A percentile compares a stretch with the other conserved stretches of the same genome.
phyloP scores from a whole-genome alignment of 75 land plant species.

The Selaginella tamariscina region DNA sequence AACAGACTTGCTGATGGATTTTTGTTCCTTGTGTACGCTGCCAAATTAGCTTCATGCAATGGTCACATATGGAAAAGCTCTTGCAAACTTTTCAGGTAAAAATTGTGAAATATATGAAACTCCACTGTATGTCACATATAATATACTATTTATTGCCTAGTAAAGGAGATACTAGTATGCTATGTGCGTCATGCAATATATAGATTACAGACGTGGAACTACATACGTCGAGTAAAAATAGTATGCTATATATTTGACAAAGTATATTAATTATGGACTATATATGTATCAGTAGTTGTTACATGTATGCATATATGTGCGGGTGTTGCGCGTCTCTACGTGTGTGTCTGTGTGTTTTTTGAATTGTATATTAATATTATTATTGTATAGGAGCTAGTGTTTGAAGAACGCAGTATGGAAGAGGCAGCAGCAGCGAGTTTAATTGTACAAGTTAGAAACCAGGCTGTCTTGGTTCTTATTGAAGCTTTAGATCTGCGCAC shows the following conservation, averaged over 20 bases:
- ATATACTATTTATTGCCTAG: no score
- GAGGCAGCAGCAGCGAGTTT: slow-evolving; percentile 44
- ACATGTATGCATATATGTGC: no score
- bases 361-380: no score
- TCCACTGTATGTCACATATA: background rate
- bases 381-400: slow-evolving; percentile 60
- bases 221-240: no score
- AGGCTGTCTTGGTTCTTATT: slow-evolving; percentile 64
- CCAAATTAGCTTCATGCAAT: slow-evolving; percentile 46
- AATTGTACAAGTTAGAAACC: slow-evolving; percentile 47
- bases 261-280: background rate
- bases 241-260: no score
- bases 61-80: slow-evolving; percentile 44
- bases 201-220: no score
- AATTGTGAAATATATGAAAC: no score
- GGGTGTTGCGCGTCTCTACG: no score
- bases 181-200: no score
- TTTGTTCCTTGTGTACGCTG: slow-evolving; percentile 70
- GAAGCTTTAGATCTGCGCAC: slow-evolving; percentile 70
- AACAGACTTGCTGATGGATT: slow-evolving; percentile 68
- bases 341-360: no score
- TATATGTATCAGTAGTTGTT: no score
- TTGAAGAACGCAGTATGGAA: slow-evolving; percentile 37
- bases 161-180: no score
- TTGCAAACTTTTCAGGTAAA: slow-evolving; percentile 66